Evolutionary conservation across 2,329 filamentous ascomycete species (phyloP).

Genomic region (Orbilia ellipsospora): DNA sequence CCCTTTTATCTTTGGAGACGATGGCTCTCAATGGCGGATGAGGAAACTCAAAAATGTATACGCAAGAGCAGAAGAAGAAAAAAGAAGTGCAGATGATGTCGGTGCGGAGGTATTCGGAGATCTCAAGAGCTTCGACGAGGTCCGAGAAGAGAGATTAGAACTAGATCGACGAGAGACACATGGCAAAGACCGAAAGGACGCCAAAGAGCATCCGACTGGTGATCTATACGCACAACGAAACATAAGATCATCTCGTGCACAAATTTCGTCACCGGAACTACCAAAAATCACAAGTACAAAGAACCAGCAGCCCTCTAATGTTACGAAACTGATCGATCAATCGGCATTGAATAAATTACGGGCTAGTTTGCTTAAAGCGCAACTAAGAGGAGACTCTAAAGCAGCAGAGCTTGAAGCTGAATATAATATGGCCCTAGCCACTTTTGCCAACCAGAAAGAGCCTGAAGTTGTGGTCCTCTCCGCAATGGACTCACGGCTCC

Average conservation of each 20-base stretch:
- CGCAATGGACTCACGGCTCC: constrained; percentile 87
- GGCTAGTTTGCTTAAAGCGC: constrained; percentile 95
- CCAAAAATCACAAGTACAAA: constrained; percentile 71
- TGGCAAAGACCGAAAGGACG: constrained; percentile 79
- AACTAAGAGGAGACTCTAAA: constrained; percentile 80
- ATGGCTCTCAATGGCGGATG: constrained; percentile 94
- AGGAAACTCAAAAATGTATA: constrained; percentile 91
- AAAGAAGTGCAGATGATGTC: constrained; percentile 80
- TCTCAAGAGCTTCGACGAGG: constrained; percentile 87
- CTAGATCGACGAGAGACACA: constrained; percentile 84
- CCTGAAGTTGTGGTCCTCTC: constrained; percentile 81
- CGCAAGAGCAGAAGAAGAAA: constrained; percentile 77
- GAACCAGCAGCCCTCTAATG: constrained; percentile 67
- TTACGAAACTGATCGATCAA: constrained; percentile 73
- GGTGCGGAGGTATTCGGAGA: constrained; percentile 84
- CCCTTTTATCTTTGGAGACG: constrained; percentile 86
- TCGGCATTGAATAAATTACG: constrained; percentile 88
- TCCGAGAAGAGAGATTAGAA: constrained; percentile 91
- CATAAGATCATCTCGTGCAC: constrained; percentile 65
- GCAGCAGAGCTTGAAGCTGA: constrained; percentile 81
- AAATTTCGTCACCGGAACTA: constrained; percentile 61
- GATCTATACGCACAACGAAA: constrained; percentile 84
- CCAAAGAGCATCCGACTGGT: constrained; percentile 86
- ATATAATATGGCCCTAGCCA: constrained; percentile 80
- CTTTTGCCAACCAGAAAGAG: constrained; percentile 70